Evolutionary conservation across 495 filamentous ascomycete genomes (phyloP).

Genomic region (Penicillium pulvis): DNA sequence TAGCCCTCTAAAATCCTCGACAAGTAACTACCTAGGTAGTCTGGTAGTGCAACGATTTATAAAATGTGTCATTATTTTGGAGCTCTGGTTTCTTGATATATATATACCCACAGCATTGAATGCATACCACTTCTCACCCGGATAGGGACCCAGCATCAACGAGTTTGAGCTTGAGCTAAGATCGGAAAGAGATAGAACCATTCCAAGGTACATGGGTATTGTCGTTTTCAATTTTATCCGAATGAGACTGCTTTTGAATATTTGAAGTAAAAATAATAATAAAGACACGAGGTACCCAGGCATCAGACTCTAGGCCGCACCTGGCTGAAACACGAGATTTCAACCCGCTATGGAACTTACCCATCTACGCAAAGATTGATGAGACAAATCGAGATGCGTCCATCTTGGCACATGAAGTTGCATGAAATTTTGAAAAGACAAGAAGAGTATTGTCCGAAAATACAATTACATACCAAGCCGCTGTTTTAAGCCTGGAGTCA

Average conservation of each 20-base stretch:
- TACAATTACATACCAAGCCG: constrained; percentile 13
- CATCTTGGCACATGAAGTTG: not conserved
- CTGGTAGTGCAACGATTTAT: not conserved
- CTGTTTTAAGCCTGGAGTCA: not conserved
- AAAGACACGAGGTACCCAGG: not conserved
- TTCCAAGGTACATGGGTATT: too few relatives aligned
- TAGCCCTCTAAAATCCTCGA: not conserved
- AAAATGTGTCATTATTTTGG: too few relatives aligned
- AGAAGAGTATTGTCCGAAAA: not conserved
- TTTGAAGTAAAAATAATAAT: too few relatives aligned
- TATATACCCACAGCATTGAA: too few relatives aligned
- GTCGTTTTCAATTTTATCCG: too few relatives aligned
- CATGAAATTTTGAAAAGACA: not conserved
- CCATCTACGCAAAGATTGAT: not conserved
- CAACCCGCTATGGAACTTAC: not conserved
- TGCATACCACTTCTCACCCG: too few relatives aligned
- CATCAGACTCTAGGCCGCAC: not conserved
- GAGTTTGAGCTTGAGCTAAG: too few relatives aligned
- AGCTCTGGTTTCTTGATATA: too few relatives aligned
- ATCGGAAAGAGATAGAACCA: too few relatives aligned
- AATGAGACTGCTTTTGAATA: too few relatives aligned
- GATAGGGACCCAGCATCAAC: too few relatives aligned
- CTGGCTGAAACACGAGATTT: not conserved
- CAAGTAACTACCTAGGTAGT: too few relatives aligned
- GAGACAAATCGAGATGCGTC: not conserved